Base-by-base conservation (phyloP, 108 stramenopile species). In the Nannochloropsis gaditana region DNA sequence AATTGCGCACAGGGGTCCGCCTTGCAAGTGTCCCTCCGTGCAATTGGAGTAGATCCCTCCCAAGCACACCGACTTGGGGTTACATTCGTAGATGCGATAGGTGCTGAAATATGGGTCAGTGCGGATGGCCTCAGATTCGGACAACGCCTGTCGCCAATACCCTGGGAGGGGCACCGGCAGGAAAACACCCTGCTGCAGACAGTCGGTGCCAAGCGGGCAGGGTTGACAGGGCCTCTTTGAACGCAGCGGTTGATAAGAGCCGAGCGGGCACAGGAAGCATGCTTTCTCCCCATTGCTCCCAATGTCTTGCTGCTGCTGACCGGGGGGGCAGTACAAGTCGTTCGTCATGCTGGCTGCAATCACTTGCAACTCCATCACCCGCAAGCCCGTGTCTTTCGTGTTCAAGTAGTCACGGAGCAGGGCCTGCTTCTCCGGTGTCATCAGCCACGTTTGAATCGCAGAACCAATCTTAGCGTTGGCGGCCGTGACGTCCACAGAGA, bases 271-370 rank as follows among this genome's bases (percentile, higher is more conserved):
- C 19, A 73, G 59, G 6, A 73, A 73, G n/a, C 59, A 73, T n/a
- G 59, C 59, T 6, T 73, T 73, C 59, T 73, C 59, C 59, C 59
- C 59, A 73, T 73, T 73, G 59, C 59, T 73, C 59, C 59, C 59
- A 73, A 73, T 73, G n/a, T 73, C 59, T n/a, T 73, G 59, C n/a
- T 73, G 59, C n/a, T 73, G 59, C 59, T 73, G 59, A 4, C 59
- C 59, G 19, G 59, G 59, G 19, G 59, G 59, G 8, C 59, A 73
- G 59, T 73, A 73, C 59, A 73, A 73, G 59, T 73, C 59, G 59
- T 73, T 73, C 59, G 59, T 73, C 4, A 73, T 8, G 59, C 59
- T 73, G 19, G 59, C n/a, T n/a, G 59, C 15, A n/a, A 73, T 73
- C 19, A 73, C 59, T 73, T n/a, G 59, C 59, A 73, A n/a, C 59